These are phyloP conservation scores for Colletotrichum endophyticum DNA, from an alignment of 2,329 filamentous ascomycete species.

Conservation along the genomic window DNA sequence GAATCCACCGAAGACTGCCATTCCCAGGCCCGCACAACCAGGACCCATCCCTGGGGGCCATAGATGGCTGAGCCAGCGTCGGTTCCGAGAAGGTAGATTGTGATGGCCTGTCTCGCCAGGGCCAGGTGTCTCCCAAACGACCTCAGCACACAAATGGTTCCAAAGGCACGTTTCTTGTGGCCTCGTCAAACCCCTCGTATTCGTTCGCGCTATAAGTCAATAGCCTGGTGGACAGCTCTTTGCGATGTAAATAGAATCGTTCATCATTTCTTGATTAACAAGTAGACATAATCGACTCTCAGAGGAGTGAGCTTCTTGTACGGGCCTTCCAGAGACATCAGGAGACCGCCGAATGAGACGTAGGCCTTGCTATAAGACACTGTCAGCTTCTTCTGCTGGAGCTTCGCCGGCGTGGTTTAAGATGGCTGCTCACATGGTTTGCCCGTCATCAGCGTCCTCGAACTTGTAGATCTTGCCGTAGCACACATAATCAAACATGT, in stretches of 20 bases:
- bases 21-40: constrained; percentile 72
- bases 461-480: constrained; percentile 90
- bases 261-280: constrained; percentile 86
- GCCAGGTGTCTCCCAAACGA: neutral
- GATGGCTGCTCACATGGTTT: constrained; percentile 75
- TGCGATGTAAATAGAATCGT: neutral
- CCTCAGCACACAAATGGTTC: neutral
- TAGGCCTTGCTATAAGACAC: constrained; percentile 78
- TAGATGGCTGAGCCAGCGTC: neutral
- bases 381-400: neutral
- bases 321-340: constrained; percentile 90
- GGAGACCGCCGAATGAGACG: constrained; percentile 88
- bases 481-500: constrained; percentile 88
- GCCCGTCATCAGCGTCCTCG: constrained; percentile 77
- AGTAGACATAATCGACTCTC: constrained; percentile 91
- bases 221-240: neutral
- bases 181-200: neutral
- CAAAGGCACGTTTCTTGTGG: neutral
- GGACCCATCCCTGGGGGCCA: neutral
- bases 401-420: neutral
- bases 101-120: neutral
- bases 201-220: neutral
- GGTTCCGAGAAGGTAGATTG: neutral
- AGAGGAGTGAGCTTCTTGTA: constrained; percentile 94
- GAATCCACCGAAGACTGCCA: constrained; percentile 79